Conservation (phyloP, 2,329 filamentous ascomycete genomes). For the Whalleya microplaca region DNA sequence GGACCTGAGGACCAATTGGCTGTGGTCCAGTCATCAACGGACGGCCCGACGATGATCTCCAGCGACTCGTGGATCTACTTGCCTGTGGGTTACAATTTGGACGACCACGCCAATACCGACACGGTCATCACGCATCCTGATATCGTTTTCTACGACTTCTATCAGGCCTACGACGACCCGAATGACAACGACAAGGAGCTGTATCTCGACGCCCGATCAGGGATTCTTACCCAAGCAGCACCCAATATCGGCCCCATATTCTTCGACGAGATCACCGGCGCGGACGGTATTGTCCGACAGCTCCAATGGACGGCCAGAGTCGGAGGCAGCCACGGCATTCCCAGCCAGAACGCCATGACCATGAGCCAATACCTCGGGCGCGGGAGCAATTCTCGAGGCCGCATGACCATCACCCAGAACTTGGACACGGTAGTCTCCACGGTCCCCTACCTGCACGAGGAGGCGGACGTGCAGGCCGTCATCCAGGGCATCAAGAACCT, state of each 20-base stretch:
- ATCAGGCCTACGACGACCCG: slow-evolving; percentile 58
- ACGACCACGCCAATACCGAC: slow-evolving; percentile 60
- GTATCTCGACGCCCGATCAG: slow-evolving; percentile 55
- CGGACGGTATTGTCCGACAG: slow-evolving; percentile 64
- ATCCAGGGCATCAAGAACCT: slow-evolving; percentile 66
- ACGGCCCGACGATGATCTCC: slow-evolving; percentile 55
- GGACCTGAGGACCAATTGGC: slow-evolving; percentile 64
- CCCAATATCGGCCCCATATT: slow-evolving; percentile 67
- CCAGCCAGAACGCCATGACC: slow-evolving; percentile 44
- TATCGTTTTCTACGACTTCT: slow-evolving; percentile 66
- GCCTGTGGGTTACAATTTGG: slow-evolving; percentile 62
- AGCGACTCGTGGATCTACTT: slow-evolving; percentile 58
- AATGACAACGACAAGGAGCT: slow-evolving; percentile 45
- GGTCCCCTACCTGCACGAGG: slow-evolving; percentile 62
- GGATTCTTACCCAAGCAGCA: slow-evolving; percentile 66
- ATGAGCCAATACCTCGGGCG: slow-evolving; percentile 67
- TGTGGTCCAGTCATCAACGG: slow-evolving; percentile 52
- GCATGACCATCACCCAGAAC: slow-evolving; percentile 61
- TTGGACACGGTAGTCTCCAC: slow-evolving; percentile 63
- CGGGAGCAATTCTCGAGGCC: slow-evolving; percentile 63
- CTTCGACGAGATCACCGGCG: slow-evolving; percentile 61
- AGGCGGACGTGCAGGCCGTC: slow-evolving; percentile 65
- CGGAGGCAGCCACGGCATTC: slow-evolving; percentile 53
- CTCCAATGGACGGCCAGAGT: slow-evolving; percentile 70
- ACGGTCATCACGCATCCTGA: slow-evolving; percentile 48